phyloP scores from a whole-genome alignment of 176 grass and related monocot species.

The Themeda triandra region DNA sequence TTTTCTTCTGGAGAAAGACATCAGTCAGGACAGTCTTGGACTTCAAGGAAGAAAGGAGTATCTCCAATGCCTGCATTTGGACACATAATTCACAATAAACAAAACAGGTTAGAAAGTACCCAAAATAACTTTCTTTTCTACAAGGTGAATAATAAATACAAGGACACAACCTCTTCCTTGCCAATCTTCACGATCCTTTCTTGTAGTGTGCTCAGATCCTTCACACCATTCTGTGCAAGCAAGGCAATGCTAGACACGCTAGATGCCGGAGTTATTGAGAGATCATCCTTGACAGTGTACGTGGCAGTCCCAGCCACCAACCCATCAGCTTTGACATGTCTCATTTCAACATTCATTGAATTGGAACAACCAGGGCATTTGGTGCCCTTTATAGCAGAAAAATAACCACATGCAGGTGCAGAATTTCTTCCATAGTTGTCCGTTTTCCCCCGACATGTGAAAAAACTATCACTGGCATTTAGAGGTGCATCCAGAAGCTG shows the following conservation, averaged over 20 bases:
- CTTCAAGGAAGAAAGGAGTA: slow-evolving; percentile 26
- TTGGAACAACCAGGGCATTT: neutral
- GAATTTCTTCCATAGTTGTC: rapidly evolving
- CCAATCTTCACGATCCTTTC: slow-evolving; percentile 19
- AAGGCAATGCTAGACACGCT: slow-evolving; percentile 13
- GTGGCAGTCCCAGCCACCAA: neutral
- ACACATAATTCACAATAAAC: neutral
- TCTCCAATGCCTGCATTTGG: slow-evolving; percentile 11
- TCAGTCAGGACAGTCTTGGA: slow-evolving; percentile 23
- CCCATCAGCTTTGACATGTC: neutral
- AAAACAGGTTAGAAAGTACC: neutral
- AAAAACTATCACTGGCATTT: neutral
- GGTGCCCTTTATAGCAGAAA: neutral
- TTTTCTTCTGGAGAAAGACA: slow-evolving; percentile 9
- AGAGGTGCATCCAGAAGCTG: neutral
- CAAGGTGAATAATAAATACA: neutral
- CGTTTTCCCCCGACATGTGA: neutral
- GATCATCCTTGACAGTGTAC: neutral
- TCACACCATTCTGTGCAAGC: slow-evolving; percentile 12
- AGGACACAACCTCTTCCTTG: slow-evolving; percentile 14
- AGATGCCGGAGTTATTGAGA: neutral
- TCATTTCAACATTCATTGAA: neutral
- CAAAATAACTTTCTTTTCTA: neutral
- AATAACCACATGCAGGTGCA: neutral
- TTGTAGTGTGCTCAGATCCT: slow-evolving; percentile 6